Evolutionary conservation across 2,329 filamentous ascomycete species (phyloP).

Genomic region (Scolecobasidium constrictum): DNA sequence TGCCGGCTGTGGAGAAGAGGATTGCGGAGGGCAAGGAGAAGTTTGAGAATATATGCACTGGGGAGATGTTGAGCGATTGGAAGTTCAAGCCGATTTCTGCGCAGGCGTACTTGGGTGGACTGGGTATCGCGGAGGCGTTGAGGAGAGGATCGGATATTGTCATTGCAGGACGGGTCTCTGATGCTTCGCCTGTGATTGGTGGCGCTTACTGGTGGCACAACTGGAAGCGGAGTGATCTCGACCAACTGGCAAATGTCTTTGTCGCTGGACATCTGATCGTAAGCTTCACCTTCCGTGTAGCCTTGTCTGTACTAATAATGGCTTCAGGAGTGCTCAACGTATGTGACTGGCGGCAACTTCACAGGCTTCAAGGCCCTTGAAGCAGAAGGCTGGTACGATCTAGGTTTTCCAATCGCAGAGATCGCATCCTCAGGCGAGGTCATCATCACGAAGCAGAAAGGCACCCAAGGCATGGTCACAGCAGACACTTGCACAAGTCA

Average conservation of each 20-base stretch:
- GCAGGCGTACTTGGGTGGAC: constrained; percentile 31
- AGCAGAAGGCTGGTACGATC: constrained; percentile 19
- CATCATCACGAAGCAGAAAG: constrained; percentile 24
- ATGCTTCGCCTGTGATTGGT: constrained; percentile 33
- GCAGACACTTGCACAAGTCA: constrained; percentile 40
- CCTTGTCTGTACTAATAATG: neutral
- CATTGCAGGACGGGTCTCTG: constrained; percentile 32
- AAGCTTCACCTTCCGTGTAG: neutral
- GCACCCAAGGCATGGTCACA: constrained; percentile 21
- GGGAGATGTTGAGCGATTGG: constrained; percentile 25
- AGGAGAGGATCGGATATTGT: constrained; percentile 32
- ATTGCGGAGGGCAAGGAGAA: constrained; percentile 24
- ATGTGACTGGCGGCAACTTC: constrained; percentile 33
- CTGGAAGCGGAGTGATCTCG: constrained; percentile 27
- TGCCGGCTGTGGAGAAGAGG: constrained; percentile 22
- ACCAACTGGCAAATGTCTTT: constrained; percentile 31
- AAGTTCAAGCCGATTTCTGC: constrained; percentile 23
- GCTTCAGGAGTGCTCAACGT: constrained; percentile 28
- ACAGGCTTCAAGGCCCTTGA: constrained; percentile 32
- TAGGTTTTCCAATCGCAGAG: constrained; percentile 26
- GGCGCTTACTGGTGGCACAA: constrained; percentile 34
- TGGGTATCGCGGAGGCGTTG: constrained; percentile 32
- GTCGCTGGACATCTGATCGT: constrained; percentile 32
- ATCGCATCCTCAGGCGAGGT: constrained; percentile 20
- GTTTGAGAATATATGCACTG: constrained; percentile 28